Evolutionary conservation across 768 basidiomycete genomes (phyloP), one percentile per base, ranked within the genome.

Genomic region (Gymnopilus junonius): DNA sequence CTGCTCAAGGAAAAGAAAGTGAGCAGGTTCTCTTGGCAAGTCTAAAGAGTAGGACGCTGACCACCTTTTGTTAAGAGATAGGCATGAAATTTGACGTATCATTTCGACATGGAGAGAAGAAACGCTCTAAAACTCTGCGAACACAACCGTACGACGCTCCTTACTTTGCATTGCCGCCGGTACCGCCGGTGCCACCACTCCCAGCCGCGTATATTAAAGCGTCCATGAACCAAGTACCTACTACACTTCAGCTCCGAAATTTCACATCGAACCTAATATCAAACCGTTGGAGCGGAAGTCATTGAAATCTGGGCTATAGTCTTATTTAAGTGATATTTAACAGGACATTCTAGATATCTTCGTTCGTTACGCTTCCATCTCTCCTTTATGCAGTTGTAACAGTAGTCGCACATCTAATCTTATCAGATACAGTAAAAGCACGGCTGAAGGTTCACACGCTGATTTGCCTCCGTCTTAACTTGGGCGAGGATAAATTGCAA

Each of bases 141-240:
- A 89, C 88, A 1, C 78, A 85, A 53, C 87, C 88, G 2, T 90
- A 89, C 65, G 83, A 85, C 61, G 87, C 86, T 4, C 87, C 87
- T 1, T 88, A 86, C 69, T 87, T 86, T 73, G 83, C 85, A 67
- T 82, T 85, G 20, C 74, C 80, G 6, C 88, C 88, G 2, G 59
- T 74, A 25, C 74, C 80, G 6, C 88, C 88, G 2, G 59, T 74
- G 21, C 67, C 73, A 23, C 65, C 67, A 23, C 53, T 62, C 14
- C 66, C 67, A 12, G 58, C 58, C 20, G 60, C 61, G 34, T 55
- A 63, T 53, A 42, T 14, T n/a, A n/a, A n/a, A 56, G 25, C 43
- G 34, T 53, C 50, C 20, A 3, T 31, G 23, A 51, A n/a, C 3
- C 14, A 34, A 48, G 60, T 55, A 10, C 15, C 43, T 20, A n/a